Evolutionary conservation across 1,284 basidiomycete genomes (phyloP).

Genomic region (Apiotrichum laibachii): DNA sequence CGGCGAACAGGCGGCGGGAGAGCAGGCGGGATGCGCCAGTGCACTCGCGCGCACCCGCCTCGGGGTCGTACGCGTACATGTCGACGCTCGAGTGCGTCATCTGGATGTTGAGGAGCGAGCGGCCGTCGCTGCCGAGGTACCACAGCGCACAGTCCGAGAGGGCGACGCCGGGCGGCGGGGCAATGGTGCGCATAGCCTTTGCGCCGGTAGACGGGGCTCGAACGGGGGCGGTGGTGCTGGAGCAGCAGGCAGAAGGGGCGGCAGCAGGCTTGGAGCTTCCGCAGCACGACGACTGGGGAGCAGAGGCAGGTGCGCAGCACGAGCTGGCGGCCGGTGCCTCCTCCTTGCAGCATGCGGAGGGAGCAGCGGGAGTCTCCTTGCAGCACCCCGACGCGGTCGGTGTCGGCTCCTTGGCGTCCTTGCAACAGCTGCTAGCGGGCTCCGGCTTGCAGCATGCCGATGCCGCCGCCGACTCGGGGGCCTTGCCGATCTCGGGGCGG

Average conservation of each 20-base stretch:
- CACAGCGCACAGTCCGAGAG: conserved; percentile 57
- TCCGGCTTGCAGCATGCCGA: background rate
- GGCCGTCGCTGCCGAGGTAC: conserved; percentile 80
- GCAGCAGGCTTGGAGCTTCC: no score
- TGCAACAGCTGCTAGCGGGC: background rate
- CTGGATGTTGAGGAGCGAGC: conserved; percentile 79
- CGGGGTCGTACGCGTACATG: conserved; percentile 64
- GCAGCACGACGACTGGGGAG: background rate
- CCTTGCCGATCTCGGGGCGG: conserved; percentile 19
- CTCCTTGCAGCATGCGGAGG: background rate
- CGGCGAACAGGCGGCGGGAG: conserved; percentile 83
- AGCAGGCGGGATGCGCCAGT: conserved; percentile 67
- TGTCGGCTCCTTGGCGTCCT: background rate
- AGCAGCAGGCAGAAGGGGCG: background rate
- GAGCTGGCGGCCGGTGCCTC: background rate
- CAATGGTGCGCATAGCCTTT: conserved; percentile 38
- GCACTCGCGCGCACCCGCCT: conserved; percentile 37
- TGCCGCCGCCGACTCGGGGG: background rate
- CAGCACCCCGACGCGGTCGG: conserved; percentile 5
- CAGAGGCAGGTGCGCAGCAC: background rate
- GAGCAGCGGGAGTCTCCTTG: background rate
- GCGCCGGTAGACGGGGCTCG: conserved; percentile 16
- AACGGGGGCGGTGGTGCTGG: background rate
- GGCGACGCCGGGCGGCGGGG: conserved; percentile 39
- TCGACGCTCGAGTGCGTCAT: conserved; percentile 65